These are phyloP conservation scores for Hyphodiscus hymeniophilus DNA, from an alignment of 495 filamentous ascomycete genomes.

Conservation along the genomic window DNA sequence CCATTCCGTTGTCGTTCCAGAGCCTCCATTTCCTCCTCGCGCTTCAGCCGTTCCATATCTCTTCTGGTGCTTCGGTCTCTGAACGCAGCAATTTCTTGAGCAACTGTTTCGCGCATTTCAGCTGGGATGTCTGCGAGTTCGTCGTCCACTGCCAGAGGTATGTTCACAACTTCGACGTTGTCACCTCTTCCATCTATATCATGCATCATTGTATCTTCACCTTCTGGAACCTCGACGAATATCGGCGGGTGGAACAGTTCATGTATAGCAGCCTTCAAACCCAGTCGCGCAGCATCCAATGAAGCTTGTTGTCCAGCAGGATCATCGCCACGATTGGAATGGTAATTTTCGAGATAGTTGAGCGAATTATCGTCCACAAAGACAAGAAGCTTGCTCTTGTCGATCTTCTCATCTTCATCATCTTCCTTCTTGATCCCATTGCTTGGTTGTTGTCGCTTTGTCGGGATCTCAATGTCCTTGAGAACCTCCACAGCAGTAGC, in stretches of 20 bases:
- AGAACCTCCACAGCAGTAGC: conserved; percentile 80
- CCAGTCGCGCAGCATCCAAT: conserved; percentile 53
- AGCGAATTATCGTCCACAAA: conserved; percentile 73
- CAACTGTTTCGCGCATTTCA: conserved; percentile 94
- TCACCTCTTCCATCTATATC: conserved; percentile 50
- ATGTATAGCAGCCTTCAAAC: conserved; percentile 56
- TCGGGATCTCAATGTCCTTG: conserved; percentile 76
- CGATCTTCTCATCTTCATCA: conserved; percentile 45
- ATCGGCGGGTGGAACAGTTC: conserved; percentile 65
- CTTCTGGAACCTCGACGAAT: conserved; percentile 37
- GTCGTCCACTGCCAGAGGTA: conserved; percentile 82
- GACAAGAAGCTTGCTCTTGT: conserved; percentile 64
- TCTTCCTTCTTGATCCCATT: conserved; percentile 34
- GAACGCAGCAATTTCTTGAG: conserved; percentile 90
- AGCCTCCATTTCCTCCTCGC: conserved; percentile 88
- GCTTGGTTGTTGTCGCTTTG: conserved; percentile 55
- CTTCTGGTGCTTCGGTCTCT: conserved; percentile 79
- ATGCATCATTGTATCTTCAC: conserved; percentile 62
- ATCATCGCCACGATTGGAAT: conserved; percentile 54
- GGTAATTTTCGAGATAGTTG: conserved; percentile 75
- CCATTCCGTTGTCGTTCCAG: conserved; percentile 71
- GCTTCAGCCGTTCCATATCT: conserved; percentile 77
- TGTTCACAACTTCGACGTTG: conserved; percentile 80
- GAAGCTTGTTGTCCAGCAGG: conserved; percentile 57
- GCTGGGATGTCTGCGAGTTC: conserved; percentile 92